A percentile compares a stretch with the other conserved stretches of the same genome.
phyloP scores from a whole-genome alignment of 306 rosid genomes.

The Cyclanthera cordifolia region DNA sequence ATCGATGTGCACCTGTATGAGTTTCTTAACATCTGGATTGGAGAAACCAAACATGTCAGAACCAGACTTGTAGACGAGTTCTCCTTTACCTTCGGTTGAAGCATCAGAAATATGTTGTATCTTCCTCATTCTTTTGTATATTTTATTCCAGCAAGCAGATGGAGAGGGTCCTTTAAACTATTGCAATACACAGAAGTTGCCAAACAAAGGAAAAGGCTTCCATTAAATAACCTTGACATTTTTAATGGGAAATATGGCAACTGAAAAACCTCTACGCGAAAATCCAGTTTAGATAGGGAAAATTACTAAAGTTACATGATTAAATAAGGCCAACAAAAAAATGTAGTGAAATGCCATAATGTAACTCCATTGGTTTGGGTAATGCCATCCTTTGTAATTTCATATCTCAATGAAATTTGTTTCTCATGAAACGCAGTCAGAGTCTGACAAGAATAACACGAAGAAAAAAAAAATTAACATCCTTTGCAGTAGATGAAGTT shows the following conservation, averaged over 20 bases:
- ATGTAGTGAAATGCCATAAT: not conserved
- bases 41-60: slow-evolving; percentile 94
- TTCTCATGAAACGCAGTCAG: not conserved
- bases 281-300: not conserved
- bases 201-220: slow-evolving; percentile 1
- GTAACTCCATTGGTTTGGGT: too few species aligned
- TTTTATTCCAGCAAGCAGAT: slow-evolving; percentile 80
- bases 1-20: slow-evolving; percentile 45
- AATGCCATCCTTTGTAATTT: too few species aligned
- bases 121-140: slow-evolving; percentile 56
- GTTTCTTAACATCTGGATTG: slow-evolving; percentile 64
- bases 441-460: not conserved
- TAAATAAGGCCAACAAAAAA: not conserved
- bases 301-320: not conserved
- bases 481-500: not conserved
- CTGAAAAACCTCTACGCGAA: not conserved
- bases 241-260: not conserved
- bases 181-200: slow-evolving; percentile 9
- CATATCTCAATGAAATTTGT: too few species aligned
- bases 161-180: slow-evolving; percentile 80
- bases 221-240: slow-evolving; percentile 3
- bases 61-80: slow-evolving; percentile 49
- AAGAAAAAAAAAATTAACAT: not conserved
- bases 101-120: slow-evolving; percentile 40
- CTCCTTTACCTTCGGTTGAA: slow-evolving; percentile 33